Percentiles rank a stretch among this genome's conserved stretches.
Evolutionary conservation across 805 yeast genomes (phyloP).

Genomic region (Candida rishiriensis): DNA sequence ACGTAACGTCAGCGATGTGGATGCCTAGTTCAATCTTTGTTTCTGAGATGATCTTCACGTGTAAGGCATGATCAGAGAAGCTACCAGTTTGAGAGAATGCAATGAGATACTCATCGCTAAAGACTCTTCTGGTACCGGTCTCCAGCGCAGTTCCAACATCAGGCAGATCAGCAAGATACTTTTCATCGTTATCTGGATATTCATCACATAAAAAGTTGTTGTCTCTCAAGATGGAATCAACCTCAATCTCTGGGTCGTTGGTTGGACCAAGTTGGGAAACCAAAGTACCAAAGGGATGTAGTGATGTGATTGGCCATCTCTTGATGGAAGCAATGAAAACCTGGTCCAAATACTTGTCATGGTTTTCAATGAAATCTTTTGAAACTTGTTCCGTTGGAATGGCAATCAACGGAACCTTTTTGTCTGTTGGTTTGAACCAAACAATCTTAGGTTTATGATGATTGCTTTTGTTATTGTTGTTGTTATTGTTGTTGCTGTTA

Average conservation of each 20-base stretch:
- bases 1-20: constrained; percentile 78
- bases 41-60: constrained; percentile 58
- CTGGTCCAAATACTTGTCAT: constrained; percentile 73
- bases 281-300: constrained; percentile 96
- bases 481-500: constrained; percentile 32
- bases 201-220: constrained; percentile 80
- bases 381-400: constrained; percentile 99
- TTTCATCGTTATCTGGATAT: constrained; percentile 45
- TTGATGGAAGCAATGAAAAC: constrained; percentile 92
- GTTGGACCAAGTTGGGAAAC: constrained; percentile 81
- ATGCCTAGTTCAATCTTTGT: constrained; percentile 76
- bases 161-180: constrained; percentile 35
- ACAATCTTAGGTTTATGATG: constrained; percentile 79
- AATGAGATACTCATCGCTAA: constrained; percentile 55
- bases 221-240: constrained; percentile 85
- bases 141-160: constrained; percentile 32
- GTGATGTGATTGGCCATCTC: constrained; percentile 98
- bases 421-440: constrained; percentile 98
- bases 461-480: constrained; percentile 36
- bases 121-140: constrained; percentile 44
- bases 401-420: constrained; percentile 95
- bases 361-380: constrained; percentile 87
- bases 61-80: constrained; percentile 74
- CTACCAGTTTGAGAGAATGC: constrained; percentile 56
- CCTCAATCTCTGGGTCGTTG: constrained; percentile 72